Base-by-base conservation (phyloP, 768 basidiomycete species). In the Rhizopogon vinicolor region DNA sequence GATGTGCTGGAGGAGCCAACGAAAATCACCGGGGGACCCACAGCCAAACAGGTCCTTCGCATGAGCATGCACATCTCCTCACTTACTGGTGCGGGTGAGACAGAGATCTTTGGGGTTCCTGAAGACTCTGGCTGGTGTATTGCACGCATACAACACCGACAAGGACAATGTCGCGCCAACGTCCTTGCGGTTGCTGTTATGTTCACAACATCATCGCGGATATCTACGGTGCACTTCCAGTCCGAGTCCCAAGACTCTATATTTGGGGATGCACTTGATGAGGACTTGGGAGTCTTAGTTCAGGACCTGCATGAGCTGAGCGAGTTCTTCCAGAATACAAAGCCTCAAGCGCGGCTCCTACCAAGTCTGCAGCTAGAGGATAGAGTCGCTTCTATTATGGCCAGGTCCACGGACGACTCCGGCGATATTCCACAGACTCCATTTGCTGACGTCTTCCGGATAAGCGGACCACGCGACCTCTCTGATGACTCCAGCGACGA, bases 1-100 rank as follows among this genome's bases (percentile, higher is more conserved):
- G 94, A 95, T 46, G 92, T 98, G n/a, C 79, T 98, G 6, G 93
- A 97, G 62, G 89, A 94, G 62, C 93, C 93, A 0, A 84, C 91
- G 70, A 82, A 79, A 18, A 87, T 93, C 72, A 83, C 84, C 1
- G 83, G 85, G 42, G 87, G 89, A 22, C 85, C 83, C 45, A 79
- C 86, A 0, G 90, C 91, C 1, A 88, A 88, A 56, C 88, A 92
- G 60, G 89, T 94, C n/a, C 76, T 95, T 22, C 83, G 91, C 6
- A 93, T 95, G 91, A 93, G 93, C 69, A 86, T 94, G 83, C 86
- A 89, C 59, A 66, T 78, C 22, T 80, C 78, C 29, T 68, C 71
- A 35, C 66, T 73, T 29, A 65, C 74, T 25, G 73, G 78, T 42
- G 74, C 78, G 10, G 82, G 87, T 40, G 77, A 81, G 6, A 82